A percentile compares a stretch with the other conserved stretches of the same genome.
These are phyloP conservation scores for Fraxinus angustifolia DNA, from an alignment of 305 asterid genomes.

Conservation along the genomic window DNA sequence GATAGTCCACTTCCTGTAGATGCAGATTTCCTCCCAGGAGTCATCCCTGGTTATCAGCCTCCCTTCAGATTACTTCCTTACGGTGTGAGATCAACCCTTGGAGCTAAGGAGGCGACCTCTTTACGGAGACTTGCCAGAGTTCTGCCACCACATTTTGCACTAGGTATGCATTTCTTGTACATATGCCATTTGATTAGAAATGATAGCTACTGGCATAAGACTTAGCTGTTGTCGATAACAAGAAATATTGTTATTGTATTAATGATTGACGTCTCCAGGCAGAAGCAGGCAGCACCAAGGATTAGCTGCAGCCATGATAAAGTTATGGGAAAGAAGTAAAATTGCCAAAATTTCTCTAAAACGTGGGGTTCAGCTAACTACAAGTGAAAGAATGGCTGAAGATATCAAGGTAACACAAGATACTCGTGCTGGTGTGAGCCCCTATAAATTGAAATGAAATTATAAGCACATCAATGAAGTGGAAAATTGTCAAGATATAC, in stretches of 20 bases:
- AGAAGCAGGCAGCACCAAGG: conserved; percentile 99
- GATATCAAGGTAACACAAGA: conserved; percentile 72
- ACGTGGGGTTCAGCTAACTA: conserved; percentile 93
- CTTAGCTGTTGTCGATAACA: not conserved
- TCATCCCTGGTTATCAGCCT: conserved; percentile 59
- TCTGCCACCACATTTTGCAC: conserved; percentile 94
- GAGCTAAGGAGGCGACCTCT: conserved; percentile 68
- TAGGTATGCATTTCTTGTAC: conserved; percentile 50
- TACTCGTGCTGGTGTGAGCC: conserved; percentile 16
- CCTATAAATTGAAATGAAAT: not conserved
- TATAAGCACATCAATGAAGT: not conserved
- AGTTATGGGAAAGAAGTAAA: conserved; percentile 91
- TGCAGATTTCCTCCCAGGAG: conserved; percentile 90
- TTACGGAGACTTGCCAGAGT: conserved; percentile 83
- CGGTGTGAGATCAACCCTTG: conserved; percentile 71
- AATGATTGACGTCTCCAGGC: conserved; percentile 47
- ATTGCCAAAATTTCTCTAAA: conserved; percentile 83
- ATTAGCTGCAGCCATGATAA: conserved; percentile 83
- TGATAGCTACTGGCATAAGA: not conserved
- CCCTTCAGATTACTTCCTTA: conserved; percentile 93
- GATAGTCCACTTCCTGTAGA: conserved; percentile 89
- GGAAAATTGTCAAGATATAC: not conserved
- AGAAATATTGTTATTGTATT: not conserved
- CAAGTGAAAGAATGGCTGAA: conserved; percentile 99
- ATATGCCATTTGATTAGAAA: conserved; percentile 6